Evolutionary conservation across 2,329 filamentous ascomycete genomes (phyloP).

Genomic region (Westerdykella sp.): DNA sequence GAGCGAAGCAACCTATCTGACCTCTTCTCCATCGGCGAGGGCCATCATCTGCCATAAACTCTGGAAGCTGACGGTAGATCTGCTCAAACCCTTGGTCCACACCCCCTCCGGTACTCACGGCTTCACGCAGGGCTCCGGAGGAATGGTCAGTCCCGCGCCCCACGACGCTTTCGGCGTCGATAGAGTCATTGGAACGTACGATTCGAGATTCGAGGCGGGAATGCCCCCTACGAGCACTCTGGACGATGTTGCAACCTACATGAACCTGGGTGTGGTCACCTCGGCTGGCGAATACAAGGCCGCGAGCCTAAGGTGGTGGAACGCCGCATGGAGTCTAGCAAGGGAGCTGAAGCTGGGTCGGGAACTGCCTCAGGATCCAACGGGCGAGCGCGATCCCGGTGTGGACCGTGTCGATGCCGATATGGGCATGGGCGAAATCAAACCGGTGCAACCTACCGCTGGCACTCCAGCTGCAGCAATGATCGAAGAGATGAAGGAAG

Average conservation of each 20-base stretch:
- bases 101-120: constrained; percentile 53
- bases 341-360: constrained; percentile 82
- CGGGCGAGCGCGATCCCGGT: constrained; percentile 26
- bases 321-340: constrained; percentile 82
- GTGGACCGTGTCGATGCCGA: constrained; percentile 36
- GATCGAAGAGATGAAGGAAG: constrained; percentile 58
- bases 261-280: constrained; percentile 82
- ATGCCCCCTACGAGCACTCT: constrained; percentile 56
- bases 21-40: constrained; percentile 72
- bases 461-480: constrained; percentile 30
- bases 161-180: constrained; percentile 72
- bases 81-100: constrained; percentile 85
- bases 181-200: constrained; percentile 50
- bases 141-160: constrained; percentile 65
- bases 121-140: constrained; percentile 46
- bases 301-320: constrained; percentile 88
- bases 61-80: constrained; percentile 73
- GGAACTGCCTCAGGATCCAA: constrained; percentile 61
- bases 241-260: constrained; percentile 86
- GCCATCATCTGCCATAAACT: constrained; percentile 82
- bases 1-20: constrained; percentile 78
- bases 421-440: constrained; percentile 26
- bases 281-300: constrained; percentile 90
- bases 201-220: constrained; percentile 45
- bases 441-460: constrained; percentile 18